A percentile compares a stretch with the other conserved stretches of the same genome.
Evolutionary conservation across 331 rosid species (phyloP).

Genomic region (Arachis monticola): DNA sequence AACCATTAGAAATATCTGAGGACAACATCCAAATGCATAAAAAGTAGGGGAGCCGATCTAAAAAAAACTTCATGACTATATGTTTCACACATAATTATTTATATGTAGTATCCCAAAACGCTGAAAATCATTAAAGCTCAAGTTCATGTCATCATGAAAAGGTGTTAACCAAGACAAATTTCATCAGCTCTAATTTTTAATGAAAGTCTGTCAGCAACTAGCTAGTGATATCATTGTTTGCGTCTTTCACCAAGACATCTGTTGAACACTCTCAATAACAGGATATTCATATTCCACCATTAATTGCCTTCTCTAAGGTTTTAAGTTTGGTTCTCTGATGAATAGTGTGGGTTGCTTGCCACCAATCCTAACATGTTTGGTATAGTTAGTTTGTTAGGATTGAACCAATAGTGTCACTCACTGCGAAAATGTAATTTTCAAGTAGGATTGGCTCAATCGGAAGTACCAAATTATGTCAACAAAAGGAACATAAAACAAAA

Average conservation of each 20-base stretch:
- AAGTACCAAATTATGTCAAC: background rate
- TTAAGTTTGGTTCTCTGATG: background rate
- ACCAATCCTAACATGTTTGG: background rate
- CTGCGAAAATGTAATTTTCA: conserved; percentile 9
- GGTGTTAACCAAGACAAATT: conserved; percentile 24
- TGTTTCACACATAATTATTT: conserved; percentile 10
- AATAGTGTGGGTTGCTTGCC: background rate
- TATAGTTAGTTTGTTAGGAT: conserved; percentile 16
- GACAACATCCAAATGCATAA: conserved; percentile 24
- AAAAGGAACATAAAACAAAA: background rate
- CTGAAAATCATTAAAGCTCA: conserved; percentile 18
- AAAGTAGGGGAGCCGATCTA: background rate
- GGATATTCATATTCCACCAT: background rate
- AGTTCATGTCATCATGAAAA: conserved; percentile 25
- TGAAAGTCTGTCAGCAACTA: conserved; percentile 15
- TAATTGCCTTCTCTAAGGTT: background rate
- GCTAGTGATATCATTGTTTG: background rate
- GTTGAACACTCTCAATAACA: background rate
- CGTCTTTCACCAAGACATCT: background rate
- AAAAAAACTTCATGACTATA: conserved; percentile 18
- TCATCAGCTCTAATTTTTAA: conserved; percentile 28
- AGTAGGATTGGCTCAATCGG: background rate
- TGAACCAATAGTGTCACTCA: conserved; percentile 19
- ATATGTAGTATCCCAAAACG: conserved; percentile 4
- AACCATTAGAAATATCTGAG: conserved; percentile 35